Conservation (phyloP, 148 eudicot species). For the Chenopodium formosanum region DNA sequence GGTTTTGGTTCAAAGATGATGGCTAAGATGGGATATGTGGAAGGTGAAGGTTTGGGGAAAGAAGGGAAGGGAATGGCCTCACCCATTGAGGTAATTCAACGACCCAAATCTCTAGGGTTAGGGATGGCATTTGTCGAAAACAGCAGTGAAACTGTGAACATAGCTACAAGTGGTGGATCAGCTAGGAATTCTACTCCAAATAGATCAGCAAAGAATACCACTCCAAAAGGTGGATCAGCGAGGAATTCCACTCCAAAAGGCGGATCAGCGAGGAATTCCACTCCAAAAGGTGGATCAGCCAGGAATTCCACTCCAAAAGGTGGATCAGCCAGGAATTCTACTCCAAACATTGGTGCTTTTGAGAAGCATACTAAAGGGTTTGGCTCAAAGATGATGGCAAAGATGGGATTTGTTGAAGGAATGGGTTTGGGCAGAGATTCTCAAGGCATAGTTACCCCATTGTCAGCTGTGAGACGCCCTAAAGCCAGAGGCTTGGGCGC, state of each 20-base stretch:
- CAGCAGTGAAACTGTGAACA: slow-evolving; percentile 24
- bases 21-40: slow-evolving; percentile 96
- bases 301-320: slow-evolving; percentile 24
- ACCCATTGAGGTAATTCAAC: slow-evolving; percentile 72
- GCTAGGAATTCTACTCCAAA: slow-evolving; percentile 25
- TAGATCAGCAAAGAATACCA: slow-evolving; percentile 20
- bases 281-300: slow-evolving; percentile 13
- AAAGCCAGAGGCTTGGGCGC: slow-evolving; percentile 88
- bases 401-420: slow-evolving; percentile 90
- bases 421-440: slow-evolving; percentile 77
- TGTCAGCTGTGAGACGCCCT: slow-evolving; percentile 75
- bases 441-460: slow-evolving; percentile 80
- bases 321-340: slow-evolving; percentile 21
- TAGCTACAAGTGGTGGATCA: background rate
- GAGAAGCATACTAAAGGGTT: slow-evolving; percentile 96
- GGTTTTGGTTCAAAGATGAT: slow-evolving; percentile 98
- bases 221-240: slow-evolving; percentile 12
- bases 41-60: slow-evolving; percentile 82
- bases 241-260: slow-evolving; percentile 24
- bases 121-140: slow-evolving; percentile 55
- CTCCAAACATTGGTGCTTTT: slow-evolving; percentile 50
- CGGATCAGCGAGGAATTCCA: slow-evolving; percentile 19
- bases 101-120: slow-evolving; percentile 85
- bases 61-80: slow-evolving; percentile 77
- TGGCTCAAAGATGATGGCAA: slow-evolving; percentile 97